Evolutionary conservation across 345 rosid species (phyloP).

Genomic region (Populus ilicifolia): DNA sequence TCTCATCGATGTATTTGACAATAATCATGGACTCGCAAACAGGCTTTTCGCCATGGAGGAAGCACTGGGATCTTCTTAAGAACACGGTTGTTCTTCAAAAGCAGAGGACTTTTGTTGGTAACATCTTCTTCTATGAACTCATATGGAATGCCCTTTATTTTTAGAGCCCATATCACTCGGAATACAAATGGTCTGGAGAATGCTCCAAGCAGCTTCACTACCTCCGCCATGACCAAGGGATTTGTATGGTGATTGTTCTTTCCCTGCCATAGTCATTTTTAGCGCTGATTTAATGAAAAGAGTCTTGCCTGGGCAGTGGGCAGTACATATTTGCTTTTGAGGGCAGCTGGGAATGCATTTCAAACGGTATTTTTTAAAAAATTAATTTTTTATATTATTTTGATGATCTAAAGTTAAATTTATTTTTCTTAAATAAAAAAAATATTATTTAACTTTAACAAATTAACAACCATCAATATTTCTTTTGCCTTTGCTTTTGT

Average conservation of each 20-base stretch:
- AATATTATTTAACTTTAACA: no score
- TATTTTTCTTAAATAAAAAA: no score
- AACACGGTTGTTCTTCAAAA: constrained; percentile 3
- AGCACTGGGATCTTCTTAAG: background rate
- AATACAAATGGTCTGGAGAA: background rate
- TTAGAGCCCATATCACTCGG: background rate
- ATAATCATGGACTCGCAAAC: constrained; percentile 3
- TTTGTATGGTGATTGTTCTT: background rate
- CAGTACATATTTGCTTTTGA: background rate
- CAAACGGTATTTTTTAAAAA: no score
- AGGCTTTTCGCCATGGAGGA: background rate
- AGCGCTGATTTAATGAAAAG: background rate
- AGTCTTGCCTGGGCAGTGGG: background rate
- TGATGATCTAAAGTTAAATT: no score
- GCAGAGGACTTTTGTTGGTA: background rate
- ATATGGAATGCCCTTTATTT: background rate
- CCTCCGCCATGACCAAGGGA: background rate
- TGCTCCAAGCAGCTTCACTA: background rate
- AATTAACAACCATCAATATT: no score
- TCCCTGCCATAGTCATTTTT: background rate
- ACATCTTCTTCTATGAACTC: background rate
- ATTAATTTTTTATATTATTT: no score
- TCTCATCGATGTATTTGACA: background rate
- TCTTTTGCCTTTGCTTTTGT: no score
- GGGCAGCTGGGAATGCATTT: no score